Percentiles rank a stretch among this genome's conserved stretches.
phyloP scores from a whole-genome alignment of 352 stramenopile species.

The Pythium myriotylum region DNA sequence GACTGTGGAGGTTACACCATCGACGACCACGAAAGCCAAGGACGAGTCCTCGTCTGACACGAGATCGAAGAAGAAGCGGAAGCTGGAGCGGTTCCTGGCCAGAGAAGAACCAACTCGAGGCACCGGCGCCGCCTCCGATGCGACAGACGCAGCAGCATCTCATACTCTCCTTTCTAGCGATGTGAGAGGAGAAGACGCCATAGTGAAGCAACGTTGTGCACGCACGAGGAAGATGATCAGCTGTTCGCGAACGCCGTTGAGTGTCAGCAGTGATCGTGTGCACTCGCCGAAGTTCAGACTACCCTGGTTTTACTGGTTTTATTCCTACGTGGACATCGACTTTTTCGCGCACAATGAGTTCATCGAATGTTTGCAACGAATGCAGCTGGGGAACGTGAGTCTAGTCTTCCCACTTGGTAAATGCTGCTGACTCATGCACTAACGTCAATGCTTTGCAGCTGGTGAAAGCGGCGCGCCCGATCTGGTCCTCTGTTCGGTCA shows the following conservation, averaged over 20 bases:
- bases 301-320: conserved; percentile 77
- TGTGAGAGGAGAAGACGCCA: too few relatives aligned
- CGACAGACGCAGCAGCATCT: not conserved
- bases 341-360: conserved; percentile 86
- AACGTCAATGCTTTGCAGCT: conserved; percentile 34
- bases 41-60: conserved; percentile 15
- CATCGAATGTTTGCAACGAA: conserved; percentile 62
- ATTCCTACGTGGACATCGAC: conserved; percentile 59
- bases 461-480: conserved; percentile 48
- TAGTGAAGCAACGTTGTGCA: not conserved
- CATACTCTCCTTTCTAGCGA: too few relatives aligned
- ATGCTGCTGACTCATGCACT: not conserved
- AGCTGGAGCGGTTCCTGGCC: conserved; percentile 45
- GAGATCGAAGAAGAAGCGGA: conserved; percentile 45
- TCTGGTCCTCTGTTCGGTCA: conserved; percentile 75
- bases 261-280: conserved; percentile 2
- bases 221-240: conserved; percentile 16
- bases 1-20: not conserved
- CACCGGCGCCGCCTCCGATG: not conserved
- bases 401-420: not conserved
- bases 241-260: not conserved
- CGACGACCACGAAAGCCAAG: conserved; percentile 1
- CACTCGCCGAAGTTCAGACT: conserved; percentile 40
- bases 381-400: conserved; percentile 64
- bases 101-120: conserved; percentile 15